Evolutionary conservation across 352 stramenopile genomes (phyloP), one percentile per base, ranked within the genome.

Genomic region (Phytopythium cucurbitacearum): DNA sequence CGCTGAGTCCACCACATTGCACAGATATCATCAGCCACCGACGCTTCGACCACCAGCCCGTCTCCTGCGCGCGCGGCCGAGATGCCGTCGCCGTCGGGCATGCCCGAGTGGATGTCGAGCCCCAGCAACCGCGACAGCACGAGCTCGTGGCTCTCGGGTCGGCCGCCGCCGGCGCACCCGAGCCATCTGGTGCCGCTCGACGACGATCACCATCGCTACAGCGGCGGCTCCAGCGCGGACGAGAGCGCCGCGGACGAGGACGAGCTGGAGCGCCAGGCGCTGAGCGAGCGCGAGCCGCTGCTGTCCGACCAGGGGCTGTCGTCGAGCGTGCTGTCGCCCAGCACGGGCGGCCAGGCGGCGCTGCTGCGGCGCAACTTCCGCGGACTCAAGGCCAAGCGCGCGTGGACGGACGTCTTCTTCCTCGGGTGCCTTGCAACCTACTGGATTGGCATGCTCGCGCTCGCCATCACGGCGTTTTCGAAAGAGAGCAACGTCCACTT

Each of bases 391-490:
- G 62, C 62, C 46, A 72, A 77, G 40, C 78, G 76, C 13, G 42
- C 52, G 4, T 85, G 75, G 60, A 91, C 80, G 0, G 83, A 93
- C 55, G 42, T 82, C 0, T 64, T 85, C 28, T 76, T 73, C 13
- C 57, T 93, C 7, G 62, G 68, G 0, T 37, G 75, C n/a, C 72
- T 93, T 35, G 65, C 58, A 7, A 62, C 54, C 12, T 94, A 94
- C 62, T 90, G 81, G 80, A 59, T 91, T 37, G 83, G 80, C 12
- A 91, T 94, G 83, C 42, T 91, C 36, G 79, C 64, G 32, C 66
- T 94, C 11, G 78, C 69, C 33, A 69, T 87, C 15, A 71, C 80
- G 9, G 76, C 83, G 11, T 85, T 90, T 33, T 82, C 79, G 10
- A 76, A 73, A 28, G 68, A 94, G 47, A 87, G 71, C 43, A 88